phyloP scores from a whole-genome alignment of 495 filamentous ascomycete species.

The Aspergillus ostianus region DNA sequence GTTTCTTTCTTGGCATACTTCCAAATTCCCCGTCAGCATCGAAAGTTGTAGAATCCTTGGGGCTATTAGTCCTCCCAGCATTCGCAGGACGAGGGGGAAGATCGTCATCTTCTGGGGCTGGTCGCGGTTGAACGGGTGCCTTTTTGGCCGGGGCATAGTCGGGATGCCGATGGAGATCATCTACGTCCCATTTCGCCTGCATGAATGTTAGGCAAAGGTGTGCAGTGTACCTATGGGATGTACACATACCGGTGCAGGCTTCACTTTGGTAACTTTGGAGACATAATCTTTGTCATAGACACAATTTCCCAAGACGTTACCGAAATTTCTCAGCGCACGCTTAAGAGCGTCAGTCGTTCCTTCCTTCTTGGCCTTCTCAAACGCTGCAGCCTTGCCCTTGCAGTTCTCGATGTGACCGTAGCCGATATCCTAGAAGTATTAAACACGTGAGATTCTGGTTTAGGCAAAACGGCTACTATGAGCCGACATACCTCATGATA shows the following conservation, averaged over 20 bases:
- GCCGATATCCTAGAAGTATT: slow-evolving; percentile 68
- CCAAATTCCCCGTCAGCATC: slow-evolving; percentile 62
- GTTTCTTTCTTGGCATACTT: slow-evolving; percentile 42
- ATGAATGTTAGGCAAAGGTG: slow-evolving; percentile 6
- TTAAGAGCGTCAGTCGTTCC: slow-evolving; percentile 94
- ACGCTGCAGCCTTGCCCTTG: slow-evolving; percentile 89
- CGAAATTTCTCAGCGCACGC: slow-evolving; percentile 84
- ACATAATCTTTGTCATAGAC: slow-evolving; percentile 96
- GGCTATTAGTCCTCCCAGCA: slow-evolving; percentile 19
- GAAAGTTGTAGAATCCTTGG: slow-evolving; percentile 20
- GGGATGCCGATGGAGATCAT: slow-evolving; percentile 76
- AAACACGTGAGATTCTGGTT: slow-evolving; percentile 5
- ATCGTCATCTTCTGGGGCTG: slow-evolving; percentile 35
- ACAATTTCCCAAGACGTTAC: slow-evolving; percentile 95
- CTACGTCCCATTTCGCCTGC: slow-evolving; percentile 67
- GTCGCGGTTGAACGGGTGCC: slow-evolving; percentile 45
- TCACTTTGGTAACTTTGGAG: slow-evolving; percentile 77
- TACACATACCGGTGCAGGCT: slow-evolving; percentile 54
- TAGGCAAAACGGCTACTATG: neutral
- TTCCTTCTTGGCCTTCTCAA: slow-evolving; percentile 98
- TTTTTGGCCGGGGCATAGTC: slow-evolving; percentile 67
- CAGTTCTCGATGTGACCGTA: slow-evolving; percentile 95
- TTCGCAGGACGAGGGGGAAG: slow-evolving; percentile 34
- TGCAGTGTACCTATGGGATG: neutral
- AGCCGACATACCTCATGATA: slow-evolving; percentile 68